Base-by-base conservation (phyloP, 257 asterid species). In the Fraxinus quadrangulata region DNA sequence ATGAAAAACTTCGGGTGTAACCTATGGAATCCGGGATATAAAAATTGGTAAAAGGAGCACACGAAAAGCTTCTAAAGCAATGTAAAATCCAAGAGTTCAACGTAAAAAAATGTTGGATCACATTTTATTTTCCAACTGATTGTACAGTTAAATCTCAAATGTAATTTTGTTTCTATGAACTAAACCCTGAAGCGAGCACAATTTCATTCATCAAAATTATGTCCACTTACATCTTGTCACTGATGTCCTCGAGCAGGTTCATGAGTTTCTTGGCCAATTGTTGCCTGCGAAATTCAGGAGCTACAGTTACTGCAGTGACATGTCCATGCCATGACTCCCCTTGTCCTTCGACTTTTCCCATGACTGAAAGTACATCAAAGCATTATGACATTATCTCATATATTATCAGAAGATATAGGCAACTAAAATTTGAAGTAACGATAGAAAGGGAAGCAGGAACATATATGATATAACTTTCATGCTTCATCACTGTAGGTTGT, bases 291-390 rank as follows among this genome's bases (percentile, higher is more conserved):
- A 83, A 96, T 82, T 93, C 99, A 73, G 99, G 94, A 74, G 94
- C 94, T 65, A 96, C 98, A 28, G 93, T 92, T 7, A 96, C 95
- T 80, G 99, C 98, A 70, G 97, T 93, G 81, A 96, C 99, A 79
- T 90, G 99, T 49, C 98, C 98, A 75, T 93, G 98, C 99, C 99
- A 96, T 61, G 97, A 93, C 86, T 96, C 99, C 59, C 98, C 98
- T 86, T 91, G 97, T 47, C 98, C 99, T 90, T 93, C 99, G 72
- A 92, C 97, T 84, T 96, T 96, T 24, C 98, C 99, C 99, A 93
- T 93, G 77, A 96, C 99, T 93, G 90, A 70, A 82, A 79, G 56
- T 17, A 63, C 33, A 73, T 23, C 11, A 68, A 72, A 34, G 51
- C 42, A 79, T 54, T 39, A 39, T 39, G 45, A 39, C 45, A 39